Percentiles rank a stretch among this genome's conserved stretches.
Evolutionary conservation across 768 basidiomycete species (phyloP).

Genomic region (Amanita pallidorosea): DNA sequence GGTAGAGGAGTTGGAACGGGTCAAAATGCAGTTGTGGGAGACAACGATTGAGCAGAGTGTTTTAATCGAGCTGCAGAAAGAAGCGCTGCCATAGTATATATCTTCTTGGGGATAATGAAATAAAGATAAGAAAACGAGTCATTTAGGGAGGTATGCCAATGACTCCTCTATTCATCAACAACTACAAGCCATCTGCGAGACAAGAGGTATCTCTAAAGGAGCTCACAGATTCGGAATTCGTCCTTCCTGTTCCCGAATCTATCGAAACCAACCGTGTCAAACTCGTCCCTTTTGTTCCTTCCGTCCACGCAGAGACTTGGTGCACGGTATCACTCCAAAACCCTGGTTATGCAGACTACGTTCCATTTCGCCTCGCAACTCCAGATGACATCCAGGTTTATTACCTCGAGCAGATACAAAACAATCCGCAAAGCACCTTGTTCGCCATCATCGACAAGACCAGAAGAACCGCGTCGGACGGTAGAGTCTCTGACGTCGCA

Average conservation of each 20-base stretch:
- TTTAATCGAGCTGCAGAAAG: constrained; percentile 34
- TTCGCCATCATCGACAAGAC: constrained; percentile 42
- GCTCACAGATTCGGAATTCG: constrained; percentile 28
- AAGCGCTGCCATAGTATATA: constrained; percentile 1
- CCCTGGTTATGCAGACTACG: constrained; percentile 23
- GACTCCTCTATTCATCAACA: background rate
- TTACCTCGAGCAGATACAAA: constrained; percentile 15
- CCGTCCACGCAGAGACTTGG: constrained; percentile 19
- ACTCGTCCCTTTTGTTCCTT: constrained; percentile 31
- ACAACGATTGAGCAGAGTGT: constrained; percentile 61
- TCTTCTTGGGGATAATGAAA: background rate
- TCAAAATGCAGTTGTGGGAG: constrained; percentile 67
- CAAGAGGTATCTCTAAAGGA: constrained; percentile 3
- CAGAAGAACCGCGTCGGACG: constrained; percentile 12
- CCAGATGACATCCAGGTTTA: constrained; percentile 18
- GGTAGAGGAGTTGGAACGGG: constrained; percentile 41
- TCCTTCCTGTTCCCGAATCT: constrained; percentile 22
- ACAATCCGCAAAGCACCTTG: constrained; percentile 17
- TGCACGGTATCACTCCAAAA: constrained; percentile 12
- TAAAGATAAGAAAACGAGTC: background rate
- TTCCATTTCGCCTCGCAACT: constrained; percentile 26
- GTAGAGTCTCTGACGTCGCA: constrained; percentile 2
- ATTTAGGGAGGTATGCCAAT: background rate
- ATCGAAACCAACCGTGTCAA: constrained; percentile 31
- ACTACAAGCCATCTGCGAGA: background rate